Evolutionary conservation across 1,139 yeast genomes (phyloP), one percentile per base, ranked within the genome.

Genomic region (Kazachstania sp.): DNA sequence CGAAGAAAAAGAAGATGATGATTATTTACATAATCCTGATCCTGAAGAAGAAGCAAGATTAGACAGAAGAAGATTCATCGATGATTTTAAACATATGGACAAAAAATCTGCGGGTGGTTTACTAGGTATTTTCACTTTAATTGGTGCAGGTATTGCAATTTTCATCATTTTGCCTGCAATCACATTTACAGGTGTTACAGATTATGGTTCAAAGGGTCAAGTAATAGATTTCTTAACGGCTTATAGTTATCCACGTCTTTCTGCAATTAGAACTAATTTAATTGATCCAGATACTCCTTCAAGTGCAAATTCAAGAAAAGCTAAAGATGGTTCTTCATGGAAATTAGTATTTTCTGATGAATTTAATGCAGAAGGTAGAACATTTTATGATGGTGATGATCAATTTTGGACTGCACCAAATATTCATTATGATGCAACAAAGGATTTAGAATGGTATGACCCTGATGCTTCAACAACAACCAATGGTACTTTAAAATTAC

Each of bases 1-100:
- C 52, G 95, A 87, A 50, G 97, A 88, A 59, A 85, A 85, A 66
- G 97, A 88, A 66, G 83, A 86, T 2, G 97, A 88, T 68, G 97
- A 88, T 64, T 87, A 86, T 60, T 65, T 88, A 53, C 97, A 88
- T 66, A 88, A 88, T 65, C 96, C 96, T 1, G 95, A 88, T 63
- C 95, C 95, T 8, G 83, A 86, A 36, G 80, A 77, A 42, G 97
- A 88, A 64, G 95, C 94, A 16, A 75, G 80, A 52, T 78, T 81
- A 58, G 94, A 86, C 54, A 79, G 77, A 52, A 74, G 79, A 59
- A 67, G 86, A 54, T 75, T 81, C 56, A 57, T 71, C 52, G 64
- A 76, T 53, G 87, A 82, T 61, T 66, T 82, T 67, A 76, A 77
- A 62, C 65, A 72, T 52, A 71, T 81, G 77, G 86, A 81, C 60